phyloP scores from a whole-genome alignment of 1,284 basidiomycete species.

The Fomitopsis schrenkii region DNA sequence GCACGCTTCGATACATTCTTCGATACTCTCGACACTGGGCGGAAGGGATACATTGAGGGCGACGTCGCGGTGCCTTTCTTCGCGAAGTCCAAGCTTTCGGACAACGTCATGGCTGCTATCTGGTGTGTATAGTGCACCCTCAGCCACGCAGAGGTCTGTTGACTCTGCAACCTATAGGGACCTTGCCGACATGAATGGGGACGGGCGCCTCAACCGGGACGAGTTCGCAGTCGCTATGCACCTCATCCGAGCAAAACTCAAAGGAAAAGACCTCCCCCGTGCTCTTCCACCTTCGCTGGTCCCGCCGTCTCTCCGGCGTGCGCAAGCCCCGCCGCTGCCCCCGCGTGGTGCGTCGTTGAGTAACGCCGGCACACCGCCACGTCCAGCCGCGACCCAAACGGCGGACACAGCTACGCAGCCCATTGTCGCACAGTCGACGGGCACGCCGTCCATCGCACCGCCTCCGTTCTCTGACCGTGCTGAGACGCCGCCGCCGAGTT shows the following conservation, averaged over 20 bases:
- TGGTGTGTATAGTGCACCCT: conserved; percentile 63
- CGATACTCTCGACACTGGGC: conserved; percentile 73
- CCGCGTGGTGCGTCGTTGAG: not conserved
- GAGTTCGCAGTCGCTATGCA: conserved; percentile 97
- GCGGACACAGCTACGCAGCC: not conserved
- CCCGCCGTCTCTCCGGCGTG: conserved; percentile 9
- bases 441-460: not conserved
- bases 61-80: conserved; percentile 96
- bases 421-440: not conserved
- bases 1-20: conserved; percentile 81
- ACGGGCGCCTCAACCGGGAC: conserved; percentile 85
- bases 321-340: not conserved
- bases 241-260: conserved; percentile 84
- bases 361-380: not conserved
- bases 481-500: conserved; percentile 6
- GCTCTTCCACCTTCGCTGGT: conserved; percentile 37
- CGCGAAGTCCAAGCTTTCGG: conserved; percentile 85
- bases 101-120: conserved; percentile 82
- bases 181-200: conserved; percentile 85
- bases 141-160: not conserved
- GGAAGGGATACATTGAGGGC: conserved; percentile 83
- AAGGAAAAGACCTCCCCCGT: conserved; percentile 76
- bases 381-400: not conserved
- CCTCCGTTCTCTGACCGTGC: not conserved
- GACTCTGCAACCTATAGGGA: conserved; percentile 58